Conservation (phyloP, 495 filamentous ascomycete genomes). For the Hypoxylon perforatum region DNA sequence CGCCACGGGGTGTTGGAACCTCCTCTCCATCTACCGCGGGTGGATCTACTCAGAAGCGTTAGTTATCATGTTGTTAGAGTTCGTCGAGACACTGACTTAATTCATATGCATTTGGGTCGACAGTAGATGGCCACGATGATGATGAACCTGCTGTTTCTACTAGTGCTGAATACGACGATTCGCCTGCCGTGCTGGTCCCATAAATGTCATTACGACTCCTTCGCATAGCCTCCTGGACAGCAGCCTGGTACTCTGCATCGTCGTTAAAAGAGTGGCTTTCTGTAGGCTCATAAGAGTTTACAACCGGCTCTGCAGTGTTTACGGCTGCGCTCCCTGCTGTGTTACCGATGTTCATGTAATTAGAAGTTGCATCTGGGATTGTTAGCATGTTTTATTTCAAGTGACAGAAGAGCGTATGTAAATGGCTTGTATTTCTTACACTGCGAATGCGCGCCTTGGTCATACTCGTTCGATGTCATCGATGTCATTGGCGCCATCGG, state of each 20-base stretch:
- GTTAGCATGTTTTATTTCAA: conserved; percentile 9
- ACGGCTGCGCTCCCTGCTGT: conserved; percentile 1
- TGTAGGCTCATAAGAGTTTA: conserved; percentile 27
- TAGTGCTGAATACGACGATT: conserved; percentile 36
- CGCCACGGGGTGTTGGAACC: conserved; percentile 36
- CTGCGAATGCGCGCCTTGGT: conserved; percentile 23
- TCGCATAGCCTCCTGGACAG: conserved; percentile 35
- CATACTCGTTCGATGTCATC: conserved; percentile 15
- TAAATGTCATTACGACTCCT: conserved; percentile 32
- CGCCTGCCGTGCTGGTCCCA: conserved; percentile 22
- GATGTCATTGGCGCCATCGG: too few relatives aligned
- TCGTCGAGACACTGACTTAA: conserved; percentile 23
- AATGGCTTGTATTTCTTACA: conserved; percentile 25
- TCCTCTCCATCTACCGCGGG: conserved; percentile 24
- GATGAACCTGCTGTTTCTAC: conserved; percentile 21
- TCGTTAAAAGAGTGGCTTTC: conserved; percentile 21
- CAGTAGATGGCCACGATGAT: conserved; percentile 20
- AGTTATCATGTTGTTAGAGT: conserved; percentile 11
- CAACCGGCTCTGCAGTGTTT: conserved; percentile 10
- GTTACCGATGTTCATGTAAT: conserved; percentile 12
- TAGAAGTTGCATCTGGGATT: conserved; percentile 23
- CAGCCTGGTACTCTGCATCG: conserved; percentile 33
- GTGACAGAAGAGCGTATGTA: too few relatives aligned
- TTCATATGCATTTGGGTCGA: conserved; percentile 39
- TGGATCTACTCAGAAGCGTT: conserved; percentile 17